Conservation (phyloP, 805 yeast species). For the Suhomyces kilbournensis region DNA sequence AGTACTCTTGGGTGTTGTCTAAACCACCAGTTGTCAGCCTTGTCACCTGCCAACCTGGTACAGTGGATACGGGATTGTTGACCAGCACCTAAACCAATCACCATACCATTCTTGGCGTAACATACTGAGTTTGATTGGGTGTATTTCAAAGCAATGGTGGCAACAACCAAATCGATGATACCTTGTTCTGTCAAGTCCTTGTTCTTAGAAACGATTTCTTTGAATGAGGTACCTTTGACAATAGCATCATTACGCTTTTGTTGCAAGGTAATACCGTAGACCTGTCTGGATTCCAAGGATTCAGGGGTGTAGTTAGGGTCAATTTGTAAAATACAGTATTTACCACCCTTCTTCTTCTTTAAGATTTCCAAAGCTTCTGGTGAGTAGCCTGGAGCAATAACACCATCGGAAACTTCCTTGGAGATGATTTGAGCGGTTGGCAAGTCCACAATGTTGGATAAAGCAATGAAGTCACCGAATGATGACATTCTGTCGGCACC, state of each 20-base stretch:
- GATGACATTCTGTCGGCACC: conserved; percentile 99
- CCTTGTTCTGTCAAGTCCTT: conserved; percentile 90
- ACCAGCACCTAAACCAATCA: conserved; percentile 98
- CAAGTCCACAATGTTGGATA: conserved; percentile 92
- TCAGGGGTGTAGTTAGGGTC: conserved; percentile 93
- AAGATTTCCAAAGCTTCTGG: conserved; percentile 89
- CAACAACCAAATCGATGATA: conserved; percentile 88
- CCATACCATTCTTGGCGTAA: conserved; percentile 99
- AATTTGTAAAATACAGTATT: conserved; percentile 93
- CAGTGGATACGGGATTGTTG: conserved; percentile 99
- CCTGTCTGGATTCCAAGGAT: conserved; percentile 83
- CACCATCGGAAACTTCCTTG: conserved; percentile 97
- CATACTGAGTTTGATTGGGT: conserved; percentile 98
- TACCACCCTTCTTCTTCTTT: conserved; percentile 92
- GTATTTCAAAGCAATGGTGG: conserved; percentile 94
- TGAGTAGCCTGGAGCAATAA: conserved; percentile 95
- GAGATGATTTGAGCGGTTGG: conserved; percentile 97
- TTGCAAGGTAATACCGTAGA: conserved; percentile 90
- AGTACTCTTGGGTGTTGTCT: conserved; percentile 96
- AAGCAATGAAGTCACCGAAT: conserved; percentile 97
- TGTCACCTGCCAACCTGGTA: conserved; percentile 98
- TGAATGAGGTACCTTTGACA: conserved; percentile 84
- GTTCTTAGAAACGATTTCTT: conserved; percentile 86
- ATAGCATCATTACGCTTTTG: conserved; percentile 98
- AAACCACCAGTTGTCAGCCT: conserved; percentile 99